phyloP scores from a whole-genome alignment of 371 early-diverging fungal genomes.

The Umbelopsis sp. region DNA sequence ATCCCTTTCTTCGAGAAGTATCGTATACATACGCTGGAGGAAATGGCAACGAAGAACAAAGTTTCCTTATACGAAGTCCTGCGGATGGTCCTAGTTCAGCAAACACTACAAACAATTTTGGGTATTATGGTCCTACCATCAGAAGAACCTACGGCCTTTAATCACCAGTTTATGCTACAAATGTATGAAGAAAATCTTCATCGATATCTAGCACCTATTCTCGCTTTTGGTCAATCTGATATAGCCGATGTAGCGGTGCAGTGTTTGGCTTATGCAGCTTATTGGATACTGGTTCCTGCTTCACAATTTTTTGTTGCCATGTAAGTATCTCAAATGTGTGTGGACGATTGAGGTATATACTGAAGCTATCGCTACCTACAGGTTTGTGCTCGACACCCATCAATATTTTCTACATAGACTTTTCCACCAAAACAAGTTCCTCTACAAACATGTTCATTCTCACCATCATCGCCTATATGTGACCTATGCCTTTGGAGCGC shows the following conservation, averaged over 20 bases:
- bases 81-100: conserved; percentile 57
- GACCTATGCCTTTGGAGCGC: conserved; percentile 76
- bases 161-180: neutral
- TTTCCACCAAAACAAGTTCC: conserved; percentile 63
- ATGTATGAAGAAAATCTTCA: neutral
- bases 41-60: conserved; percentile 57
- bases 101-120: conserved; percentile 44
- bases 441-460: conserved; percentile 74
- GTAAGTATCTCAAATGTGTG: conserved; percentile 21
- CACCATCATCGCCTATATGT: conserved; percentile 75
- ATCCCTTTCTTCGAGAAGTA: conserved; percentile 72
- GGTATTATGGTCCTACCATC: conserved; percentile 32
- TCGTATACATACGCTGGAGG: conserved; percentile 65
- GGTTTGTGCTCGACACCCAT: conserved; percentile 60
- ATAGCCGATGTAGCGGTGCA: neutral
- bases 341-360: no score
- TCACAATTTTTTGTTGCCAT: conserved; percentile 42
- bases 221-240: neutral
- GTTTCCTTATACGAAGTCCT: conserved; percentile 60
- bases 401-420: conserved; percentile 77
- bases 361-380: conserved; percentile 18
- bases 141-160: conserved; percentile 21
- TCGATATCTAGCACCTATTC: neutral
- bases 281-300: conserved; percentile 41
- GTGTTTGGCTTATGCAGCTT: conserved; percentile 28